Base-by-base conservation (phyloP, 2,329 filamentous ascomycete genomes). In the Talaromyces islandicus region DNA sequence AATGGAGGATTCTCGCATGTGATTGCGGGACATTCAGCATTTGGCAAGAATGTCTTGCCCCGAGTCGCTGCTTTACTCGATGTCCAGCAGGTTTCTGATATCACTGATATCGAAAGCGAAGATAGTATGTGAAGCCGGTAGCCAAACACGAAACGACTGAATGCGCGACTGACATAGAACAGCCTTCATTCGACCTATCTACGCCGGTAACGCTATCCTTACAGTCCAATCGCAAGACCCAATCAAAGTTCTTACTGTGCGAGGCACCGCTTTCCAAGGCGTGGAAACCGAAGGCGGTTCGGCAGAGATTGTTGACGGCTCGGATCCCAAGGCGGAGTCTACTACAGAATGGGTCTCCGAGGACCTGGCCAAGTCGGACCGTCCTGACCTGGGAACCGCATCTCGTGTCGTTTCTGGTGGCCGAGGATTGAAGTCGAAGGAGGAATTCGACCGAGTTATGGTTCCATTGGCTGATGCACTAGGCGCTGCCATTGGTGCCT, bases 141-240 rank as follows among this genome's bases (percentile, higher is more conserved):
- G 38, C 25, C 14, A n/a, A 55, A 14, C 12, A n/a, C 3, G 25
- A 14, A 9, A n/a, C 14, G 6, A 38, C 9, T 66, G 53, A 56
- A 35, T 56, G 54, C 64, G 51, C 14, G 50, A 55, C 56, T 58
- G n/a, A 55, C 35, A 43, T 14, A 57, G 19, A 43, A 43, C 63
- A 85, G 83, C 91, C 12, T 99, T 99, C 70, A 89, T 97, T 59
- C 89, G 94, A 60, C 93, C 94, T 29, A 97, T 99, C 71, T 99
- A 99, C 75, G 94, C 94, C 60, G 94, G 94, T 59, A 99, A 99
- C 73, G 94, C 93, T 54, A 96, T 99, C 71, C 86, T 95, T 38
- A 99, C 94, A 10, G 92, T 99, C 61, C 90, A 97, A 77, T 96
- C 92, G 2, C 85, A 85, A 64, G 94, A 99, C 71, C 73, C 82